Conservation (phyloP, 23 red algal species). For the Gracilariopsis chorda region DNA sequence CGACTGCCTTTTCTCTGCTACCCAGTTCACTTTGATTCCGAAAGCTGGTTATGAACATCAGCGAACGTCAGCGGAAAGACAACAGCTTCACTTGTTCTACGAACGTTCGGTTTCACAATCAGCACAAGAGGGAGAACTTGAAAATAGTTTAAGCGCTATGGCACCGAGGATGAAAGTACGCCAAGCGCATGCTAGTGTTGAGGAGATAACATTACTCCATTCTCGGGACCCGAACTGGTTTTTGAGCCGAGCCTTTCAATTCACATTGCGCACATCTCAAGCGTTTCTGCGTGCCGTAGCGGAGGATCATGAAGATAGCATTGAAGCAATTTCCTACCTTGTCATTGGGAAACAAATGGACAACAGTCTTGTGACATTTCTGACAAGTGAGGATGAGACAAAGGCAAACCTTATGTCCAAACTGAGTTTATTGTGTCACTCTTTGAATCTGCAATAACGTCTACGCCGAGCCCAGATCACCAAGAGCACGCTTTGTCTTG, state of each 20-base stretch:
- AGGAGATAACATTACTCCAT: neutral
- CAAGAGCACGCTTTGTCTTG: neutral
- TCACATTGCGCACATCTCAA: constrained; percentile 12
- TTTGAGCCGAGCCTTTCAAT: constrained; percentile 15
- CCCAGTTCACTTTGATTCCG: neutral
- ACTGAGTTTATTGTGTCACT: neutral
- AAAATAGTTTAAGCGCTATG: neutral
- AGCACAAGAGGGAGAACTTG: neutral
- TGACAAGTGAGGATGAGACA: neutral
- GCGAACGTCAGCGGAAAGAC: neutral
- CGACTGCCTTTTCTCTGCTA: neutral
- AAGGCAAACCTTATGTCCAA: neutral
- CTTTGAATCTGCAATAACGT: neutral
- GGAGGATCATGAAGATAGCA: neutral
- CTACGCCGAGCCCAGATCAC: neutral
- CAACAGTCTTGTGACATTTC: neutral
- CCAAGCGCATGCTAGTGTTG: neutral
- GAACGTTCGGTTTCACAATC: neutral
- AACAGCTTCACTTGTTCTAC: neutral
- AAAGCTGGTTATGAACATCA: neutral
- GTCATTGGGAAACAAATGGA: neutral
- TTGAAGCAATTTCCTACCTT: neutral
- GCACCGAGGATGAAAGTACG: neutral
- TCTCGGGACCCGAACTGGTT: constrained; percentile 17
- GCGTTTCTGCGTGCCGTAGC: neutral